Evolutionary conservation across 1,284 basidiomycete species (phyloP).

Genomic region (Papiliotrema flavescens): DNA sequence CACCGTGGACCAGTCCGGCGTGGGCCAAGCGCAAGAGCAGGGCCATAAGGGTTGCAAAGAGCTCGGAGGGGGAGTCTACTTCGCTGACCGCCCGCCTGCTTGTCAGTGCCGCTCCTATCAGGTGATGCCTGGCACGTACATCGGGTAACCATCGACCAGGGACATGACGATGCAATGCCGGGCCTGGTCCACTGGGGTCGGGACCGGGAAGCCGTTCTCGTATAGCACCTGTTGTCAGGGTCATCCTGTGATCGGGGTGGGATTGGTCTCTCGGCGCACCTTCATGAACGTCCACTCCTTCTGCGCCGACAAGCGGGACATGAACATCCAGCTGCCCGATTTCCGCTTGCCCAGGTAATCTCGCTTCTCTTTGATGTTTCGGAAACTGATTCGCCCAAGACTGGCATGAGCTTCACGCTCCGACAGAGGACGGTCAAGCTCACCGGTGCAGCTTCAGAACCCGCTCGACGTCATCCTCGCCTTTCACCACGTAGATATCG

Average conservation of each 20-base stretch:
- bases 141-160: constrained; percentile 89
- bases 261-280: constrained; percentile 51
- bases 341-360: constrained; percentile 96
- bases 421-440: not conserved
- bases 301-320: constrained; percentile 91
- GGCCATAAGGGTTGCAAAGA: constrained; percentile 93
- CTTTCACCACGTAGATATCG: constrained; percentile 91
- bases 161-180: constrained; percentile 96
- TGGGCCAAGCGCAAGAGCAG: constrained; percentile 91
- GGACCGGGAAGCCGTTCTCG: constrained; percentile 90
- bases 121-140: constrained; percentile 55
- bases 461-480: constrained; percentile 75
- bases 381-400: constrained; percentile 91
- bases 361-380: constrained; percentile 92
- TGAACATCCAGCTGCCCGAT: constrained; percentile 99
- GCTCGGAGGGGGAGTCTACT: constrained; percentile 75
- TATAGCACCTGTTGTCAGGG: constrained; percentile 67
- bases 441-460: constrained; percentile 90
- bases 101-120: not conserved
- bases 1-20: constrained; percentile 93
- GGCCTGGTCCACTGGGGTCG: constrained; percentile 87
- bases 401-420: constrained; percentile 4
- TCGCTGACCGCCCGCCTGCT: constrained; percentile 75
- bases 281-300: constrained; percentile 99
- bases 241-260: not conserved